Conservation (phyloP, 306 rosid species). For the Myrica gale region DNA sequence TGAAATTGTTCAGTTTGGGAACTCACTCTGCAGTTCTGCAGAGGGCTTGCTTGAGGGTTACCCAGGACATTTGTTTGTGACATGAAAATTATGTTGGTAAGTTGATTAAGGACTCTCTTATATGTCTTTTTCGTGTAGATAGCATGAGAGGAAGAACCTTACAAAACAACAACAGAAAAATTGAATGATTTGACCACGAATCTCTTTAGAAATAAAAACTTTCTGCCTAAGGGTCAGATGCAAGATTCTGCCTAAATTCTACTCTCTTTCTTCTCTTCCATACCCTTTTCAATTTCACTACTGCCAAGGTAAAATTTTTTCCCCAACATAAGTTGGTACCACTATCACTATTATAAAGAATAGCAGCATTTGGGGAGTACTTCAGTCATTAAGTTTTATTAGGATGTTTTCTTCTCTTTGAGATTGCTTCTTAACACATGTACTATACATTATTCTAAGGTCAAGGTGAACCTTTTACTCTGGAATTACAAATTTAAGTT, state of each 20-base stretch:
- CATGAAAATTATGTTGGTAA: neutral
- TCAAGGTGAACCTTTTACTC: neutral
- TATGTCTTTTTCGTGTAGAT: neutral
- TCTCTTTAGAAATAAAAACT: neutral
- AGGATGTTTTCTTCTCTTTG: slow-evolving; percentile 7
- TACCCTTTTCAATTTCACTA: neutral
- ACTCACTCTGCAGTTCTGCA: neutral
- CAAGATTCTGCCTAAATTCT: neutral
- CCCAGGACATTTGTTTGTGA: neutral
- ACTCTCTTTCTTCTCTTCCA: neutral
- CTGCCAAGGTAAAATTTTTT: neutral
- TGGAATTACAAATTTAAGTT: slow-evolving; percentile 17
- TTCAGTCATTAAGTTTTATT: neutral
- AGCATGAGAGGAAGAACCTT: neutral
- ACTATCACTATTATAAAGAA: neutral
- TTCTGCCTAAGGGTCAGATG: neutral
- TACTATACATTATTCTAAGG: neutral
- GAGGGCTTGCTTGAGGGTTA: neutral
- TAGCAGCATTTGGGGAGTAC: neutral
- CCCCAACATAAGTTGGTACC: neutral
- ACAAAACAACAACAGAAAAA: neutral
- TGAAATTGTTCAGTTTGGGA: neutral
- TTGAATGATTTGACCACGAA: neutral
- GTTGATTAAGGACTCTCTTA: neutral
- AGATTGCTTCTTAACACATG: slow-evolving; percentile 12